A percentile compares a stretch with the other conserved stretches of the same genome.
Conservation (phyloP, 106 monocot species). For the Amphibolis antarctica region DNA sequence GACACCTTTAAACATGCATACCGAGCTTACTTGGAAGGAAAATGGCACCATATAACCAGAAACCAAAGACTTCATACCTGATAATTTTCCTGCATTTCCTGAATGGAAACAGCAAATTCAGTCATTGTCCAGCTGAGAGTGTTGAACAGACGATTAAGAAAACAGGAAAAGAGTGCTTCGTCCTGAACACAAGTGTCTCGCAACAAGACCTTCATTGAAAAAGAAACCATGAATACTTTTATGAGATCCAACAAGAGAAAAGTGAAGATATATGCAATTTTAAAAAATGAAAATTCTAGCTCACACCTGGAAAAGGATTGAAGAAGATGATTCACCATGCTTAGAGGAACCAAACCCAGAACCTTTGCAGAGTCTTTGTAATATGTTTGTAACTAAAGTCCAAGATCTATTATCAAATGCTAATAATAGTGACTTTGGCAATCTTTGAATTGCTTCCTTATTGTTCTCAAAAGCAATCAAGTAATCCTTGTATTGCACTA, state of each 20-base stretch:
- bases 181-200: slow-evolving; percentile 61
- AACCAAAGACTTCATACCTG: slow-evolving; percentile 32
- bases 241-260: not conserved
- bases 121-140: slow-evolving; percentile 98
- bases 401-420: slow-evolving; percentile 95
- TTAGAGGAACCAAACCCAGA: slow-evolving; percentile 86
- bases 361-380: slow-evolving; percentile 66
- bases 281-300: not conserved
- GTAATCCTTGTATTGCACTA: slow-evolving; percentile 80
- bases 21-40: no score
- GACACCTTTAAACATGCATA: no score
- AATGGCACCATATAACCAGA: no score
- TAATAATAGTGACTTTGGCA: slow-evolving; percentile 64
- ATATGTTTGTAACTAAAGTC: slow-evolving; percentile 87
- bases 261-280: not conserved
- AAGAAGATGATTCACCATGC: slow-evolving; percentile 65
- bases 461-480: slow-evolving; percentile 75
- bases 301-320: slow-evolving; percentile 70
- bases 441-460: slow-evolving; percentile 54
- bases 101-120: slow-evolving; percentile 86
- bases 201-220: slow-evolving; percentile 45
- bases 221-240: not conserved
- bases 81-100: slow-evolving; percentile 86
- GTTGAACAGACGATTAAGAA: slow-evolving; percentile 94
- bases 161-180: slow-evolving; percentile 67